These are phyloP conservation scores for Aspergillus spinulosporus DNA, from an alignment of 2,329 filamentous ascomycete species.

Conservation along the genomic window DNA sequence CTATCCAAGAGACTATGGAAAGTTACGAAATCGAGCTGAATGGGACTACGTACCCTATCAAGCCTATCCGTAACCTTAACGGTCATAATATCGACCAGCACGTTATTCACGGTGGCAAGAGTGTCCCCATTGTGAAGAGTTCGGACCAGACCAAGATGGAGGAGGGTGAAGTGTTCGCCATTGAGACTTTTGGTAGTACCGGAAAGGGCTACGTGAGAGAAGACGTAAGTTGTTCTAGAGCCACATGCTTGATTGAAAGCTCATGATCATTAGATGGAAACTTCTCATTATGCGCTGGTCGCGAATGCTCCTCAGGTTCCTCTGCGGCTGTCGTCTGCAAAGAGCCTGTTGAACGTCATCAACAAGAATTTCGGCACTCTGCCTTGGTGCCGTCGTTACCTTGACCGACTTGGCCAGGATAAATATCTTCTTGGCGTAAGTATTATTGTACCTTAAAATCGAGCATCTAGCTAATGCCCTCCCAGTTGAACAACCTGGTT, in stretches of 20 bases:
- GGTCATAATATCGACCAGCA: conserved; percentile 89
- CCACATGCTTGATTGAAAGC: neutral
- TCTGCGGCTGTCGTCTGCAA: conserved; percentile 76
- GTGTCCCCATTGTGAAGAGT: conserved; percentile 88
- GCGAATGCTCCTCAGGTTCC: conserved; percentile 72
- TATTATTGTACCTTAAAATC: conserved; percentile 10
- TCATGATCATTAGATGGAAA: conserved; percentile 60
- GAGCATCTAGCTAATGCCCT: conserved; percentile 8
- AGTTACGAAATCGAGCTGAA: conserved; percentile 85
- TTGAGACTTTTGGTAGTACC: conserved; percentile 94
- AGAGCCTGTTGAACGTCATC: conserved; percentile 81
- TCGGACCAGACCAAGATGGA: conserved; percentile 94
- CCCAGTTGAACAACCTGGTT: conserved; percentile 80
- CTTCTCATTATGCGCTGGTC: conserved; percentile 81
- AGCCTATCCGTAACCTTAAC: conserved; percentile 82
- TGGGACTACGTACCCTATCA: conserved; percentile 75
- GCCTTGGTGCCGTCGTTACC: conserved; percentile 85
- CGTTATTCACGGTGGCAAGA: conserved; percentile 87
- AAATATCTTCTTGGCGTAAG: conserved; percentile 87
- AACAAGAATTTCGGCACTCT: conserved; percentile 96
- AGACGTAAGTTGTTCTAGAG: conserved; percentile 61
- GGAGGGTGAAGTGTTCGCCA: conserved; percentile 91
- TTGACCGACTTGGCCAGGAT: conserved; percentile 90
- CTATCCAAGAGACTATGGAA: conserved; percentile 90
- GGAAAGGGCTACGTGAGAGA: conserved; percentile 85